Evolutionary conservation across 345 rosid species (phyloP), one percentile per base, ranked within the genome.

Genomic region (Cardamine resedifolia): DNA sequence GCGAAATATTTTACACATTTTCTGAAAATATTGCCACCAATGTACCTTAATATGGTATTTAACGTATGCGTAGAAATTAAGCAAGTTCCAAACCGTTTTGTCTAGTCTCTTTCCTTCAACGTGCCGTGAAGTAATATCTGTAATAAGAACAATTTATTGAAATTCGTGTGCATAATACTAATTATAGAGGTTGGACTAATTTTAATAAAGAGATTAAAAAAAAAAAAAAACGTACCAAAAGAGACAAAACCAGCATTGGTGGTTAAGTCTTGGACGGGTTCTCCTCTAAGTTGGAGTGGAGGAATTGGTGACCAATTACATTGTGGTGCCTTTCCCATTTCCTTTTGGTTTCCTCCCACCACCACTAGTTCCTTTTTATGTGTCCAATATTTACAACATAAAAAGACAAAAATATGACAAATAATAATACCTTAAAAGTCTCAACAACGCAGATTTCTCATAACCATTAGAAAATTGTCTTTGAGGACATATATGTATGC

Each of bases 251-350:
- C 97, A 27, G 88, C 87, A 55, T 86, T 90, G 47, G 97, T 90
- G 78, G 88, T 90, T 67, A 89, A 73, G 76, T 90, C 97, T 79
- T 85, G 85, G 16, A 89, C 64, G 45, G 86, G 73, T 77, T 90
- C 96, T 52, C 98, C 97, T 81, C 88, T 87, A 75, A 89, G 74
- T 77, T 90, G 92, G 24, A 84, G 82, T 48, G 97, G 97, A 71
- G 97, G 98, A 71, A 90, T 83, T 21, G 96, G 88, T 67, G 97
- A 85, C 98, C 97, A 94, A 71, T 63, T 78, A 71, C 97, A 90
- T 0, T 82, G 86, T 59, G 98, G 98, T 66, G 81, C 95, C 72
- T 83, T 90, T 38, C 80, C 85, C 94, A 89, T 86, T 75, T 82
- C 85, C 51, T 80, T 80, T 64, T 83, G 83, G 64, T 76, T 89